Conservation (phyloP, 805 yeast genomes). For the Candida ortonii region DNA sequence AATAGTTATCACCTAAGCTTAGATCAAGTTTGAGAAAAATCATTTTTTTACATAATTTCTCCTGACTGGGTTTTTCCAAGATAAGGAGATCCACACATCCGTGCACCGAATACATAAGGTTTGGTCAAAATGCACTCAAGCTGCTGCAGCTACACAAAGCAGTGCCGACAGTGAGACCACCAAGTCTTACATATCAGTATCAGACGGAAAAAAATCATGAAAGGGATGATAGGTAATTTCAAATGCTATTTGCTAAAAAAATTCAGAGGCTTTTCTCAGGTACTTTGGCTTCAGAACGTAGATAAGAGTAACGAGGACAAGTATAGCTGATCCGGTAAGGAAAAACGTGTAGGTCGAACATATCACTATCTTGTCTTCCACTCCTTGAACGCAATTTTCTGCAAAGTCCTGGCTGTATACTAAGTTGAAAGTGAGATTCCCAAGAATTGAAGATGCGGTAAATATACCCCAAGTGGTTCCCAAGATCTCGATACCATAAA, state of each 20-base stretch:
- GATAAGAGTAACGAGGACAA: conserved; percentile 24
- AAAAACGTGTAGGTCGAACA: conserved; percentile 35
- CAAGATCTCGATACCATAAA: conserved; percentile 85
- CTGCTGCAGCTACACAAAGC: too few relatives aligned
- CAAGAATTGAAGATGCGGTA: conserved; percentile 67
- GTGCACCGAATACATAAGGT: too few relatives aligned
- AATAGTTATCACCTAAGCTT: too few relatives aligned
- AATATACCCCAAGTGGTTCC: conserved; percentile 94
- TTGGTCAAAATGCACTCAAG: too few relatives aligned
- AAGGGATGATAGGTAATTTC: too few relatives aligned
- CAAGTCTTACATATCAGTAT: too few relatives aligned
- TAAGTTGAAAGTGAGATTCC: conserved; percentile 47
- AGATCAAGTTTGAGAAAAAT: too few relatives aligned
- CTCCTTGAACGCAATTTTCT: conserved; percentile 27
- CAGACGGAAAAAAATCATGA: too few relatives aligned
- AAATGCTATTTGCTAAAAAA: conserved; percentile 27
- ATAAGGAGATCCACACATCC: conserved; percentile 3
- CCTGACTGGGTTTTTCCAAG: conserved; percentile 1
- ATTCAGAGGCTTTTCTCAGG: conserved; percentile 24
- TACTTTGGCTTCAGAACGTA: conserved; percentile 23
- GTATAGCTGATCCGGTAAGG: conserved; percentile 25
- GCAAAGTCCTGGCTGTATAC: conserved; percentile 70
- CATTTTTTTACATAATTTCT: too few relatives aligned
- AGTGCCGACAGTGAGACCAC: too few relatives aligned
- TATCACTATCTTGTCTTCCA: conserved; percentile 26